Evolutionary conservation across 2,329 filamentous ascomycete genomes (phyloP).

Genomic region (Ascosphaera acerosa): DNA sequence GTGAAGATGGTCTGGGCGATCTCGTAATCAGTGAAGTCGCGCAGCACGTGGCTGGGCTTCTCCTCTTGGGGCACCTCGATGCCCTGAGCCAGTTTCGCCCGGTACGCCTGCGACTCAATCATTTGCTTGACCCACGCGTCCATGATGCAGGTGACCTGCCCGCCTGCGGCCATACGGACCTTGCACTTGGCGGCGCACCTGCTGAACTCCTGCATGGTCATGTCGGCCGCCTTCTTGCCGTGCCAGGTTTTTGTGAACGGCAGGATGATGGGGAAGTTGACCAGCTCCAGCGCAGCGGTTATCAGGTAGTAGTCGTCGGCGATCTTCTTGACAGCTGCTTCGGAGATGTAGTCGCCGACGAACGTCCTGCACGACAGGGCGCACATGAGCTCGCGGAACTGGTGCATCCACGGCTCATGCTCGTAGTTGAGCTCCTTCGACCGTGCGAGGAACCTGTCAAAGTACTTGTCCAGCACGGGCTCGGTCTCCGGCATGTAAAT

Average conservation of each 20-base stretch:
- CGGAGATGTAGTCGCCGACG: slow-evolving; percentile 81
- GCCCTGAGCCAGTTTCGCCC: slow-evolving; percentile 50
- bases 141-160: slow-evolving; percentile 74
- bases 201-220: slow-evolving; percentile 70
- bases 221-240: slow-evolving; percentile 82
- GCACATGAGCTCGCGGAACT: slow-evolving; percentile 86
- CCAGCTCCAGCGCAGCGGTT: slow-evolving; percentile 80
- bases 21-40: slow-evolving; percentile 72
- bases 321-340: slow-evolving; percentile 77
- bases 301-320: slow-evolving; percentile 93
- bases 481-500: slow-evolving; percentile 79
- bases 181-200: slow-evolving; percentile 87
- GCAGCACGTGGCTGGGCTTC: slow-evolving; percentile 62
- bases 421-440: slow-evolving; percentile 47
- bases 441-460: slow-evolving; percentile 49
- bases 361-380: slow-evolving; percentile 93
- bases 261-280: slow-evolving; percentile 94
- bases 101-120: slow-evolving; percentile 61
- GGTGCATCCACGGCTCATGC: slow-evolving; percentile 65
- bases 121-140: slow-evolving; percentile 83
- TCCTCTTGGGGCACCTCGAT: slow-evolving; percentile 39
- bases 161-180: slow-evolving; percentile 70
- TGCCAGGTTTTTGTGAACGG: slow-evolving; percentile 94
- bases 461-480: slow-evolving; percentile 73
- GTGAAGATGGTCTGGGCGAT: slow-evolving; percentile 87